Percentiles rank a stretch among this genome's conserved stretches.
Conservation (phyloP, 345 rosid species). For the Pugionium dolabratum region DNA sequence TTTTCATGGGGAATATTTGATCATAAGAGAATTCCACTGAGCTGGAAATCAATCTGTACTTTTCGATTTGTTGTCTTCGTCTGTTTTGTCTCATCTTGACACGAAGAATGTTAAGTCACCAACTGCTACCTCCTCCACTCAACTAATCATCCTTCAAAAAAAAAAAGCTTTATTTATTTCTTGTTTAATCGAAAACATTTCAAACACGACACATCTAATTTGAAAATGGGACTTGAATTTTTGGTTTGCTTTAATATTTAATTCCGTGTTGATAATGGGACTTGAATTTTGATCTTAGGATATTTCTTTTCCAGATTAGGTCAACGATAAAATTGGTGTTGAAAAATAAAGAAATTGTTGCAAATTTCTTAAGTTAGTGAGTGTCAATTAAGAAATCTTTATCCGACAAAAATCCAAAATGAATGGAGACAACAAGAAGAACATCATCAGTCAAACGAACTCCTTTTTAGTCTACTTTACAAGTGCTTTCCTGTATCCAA, state of each 20-base stretch:
- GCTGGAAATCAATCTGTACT: slow-evolving; percentile 15
- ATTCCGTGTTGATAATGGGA: slow-evolving; percentile 30
- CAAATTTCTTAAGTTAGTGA: slow-evolving; percentile 29
- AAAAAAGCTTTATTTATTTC: slow-evolving; percentile 6
- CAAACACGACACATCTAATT: slow-evolving; percentile 34
- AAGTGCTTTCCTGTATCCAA: slow-evolving; percentile 26
- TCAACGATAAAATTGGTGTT: slow-evolving; percentile 27
- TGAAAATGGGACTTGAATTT: background rate
- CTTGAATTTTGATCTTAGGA: background rate
- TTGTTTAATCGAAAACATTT: slow-evolving; percentile 13
- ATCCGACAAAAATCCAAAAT: slow-evolving; percentile 35
- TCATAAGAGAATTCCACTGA: slow-evolving; percentile 3
- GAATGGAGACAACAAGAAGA: slow-evolving; percentile 34
- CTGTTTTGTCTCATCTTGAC: slow-evolving; percentile 33
- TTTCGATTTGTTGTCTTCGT: slow-evolving; percentile 22
- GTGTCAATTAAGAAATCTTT: slow-evolving; percentile 36
- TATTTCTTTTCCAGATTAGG: slow-evolving; percentile 24
- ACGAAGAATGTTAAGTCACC: slow-evolving; percentile 37
- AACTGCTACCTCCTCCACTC: slow-evolving; percentile 30
- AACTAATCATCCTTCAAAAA: slow-evolving; percentile 14
- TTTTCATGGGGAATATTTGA: too few relatives aligned
- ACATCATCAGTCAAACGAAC: slow-evolving; percentile 33
- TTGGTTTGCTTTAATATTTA: background rate
- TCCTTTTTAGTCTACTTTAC: slow-evolving; percentile 23
- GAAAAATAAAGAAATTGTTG: slow-evolving; percentile 23